Evolutionary conservation across 2,329 filamentous ascomycete species (phyloP), one percentile per base, ranked within the genome.

Genomic region (Fusarium sp.): DNA sequence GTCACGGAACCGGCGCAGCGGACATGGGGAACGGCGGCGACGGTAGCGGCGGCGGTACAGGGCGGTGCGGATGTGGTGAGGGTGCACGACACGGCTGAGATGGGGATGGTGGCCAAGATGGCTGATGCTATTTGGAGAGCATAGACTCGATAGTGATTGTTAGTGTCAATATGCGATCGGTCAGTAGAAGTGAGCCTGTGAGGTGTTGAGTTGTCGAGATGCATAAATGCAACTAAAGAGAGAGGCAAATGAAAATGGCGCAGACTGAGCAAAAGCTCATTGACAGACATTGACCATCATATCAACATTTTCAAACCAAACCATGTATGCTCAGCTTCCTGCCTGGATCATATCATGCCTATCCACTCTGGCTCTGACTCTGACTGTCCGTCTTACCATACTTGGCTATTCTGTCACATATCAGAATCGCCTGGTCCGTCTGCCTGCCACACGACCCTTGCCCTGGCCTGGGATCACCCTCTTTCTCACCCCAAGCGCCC

Each of bases 1-100:
- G 92, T 94, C 2, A 80, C 87, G 65, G 87, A 90, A 72, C 88
- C 94, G 1, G 86, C 84, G 65, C 88, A 94, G 73, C 87, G 95
- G 67, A 85, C 87, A 11, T 96, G 91, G 89, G 96, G 96, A 13
- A 98, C 96, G 4, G 94, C 94, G 13, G 94, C 93, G 13, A 93
- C 94, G 0, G 92, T 98, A 11, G 91, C 92, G 5, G 94, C 94
- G 9, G 93, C 94, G 47, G 87, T 99, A 30, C 89, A 91, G 66
- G 93, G 93, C 9, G 96, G 96, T 4, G 94, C 94, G 25, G 94
- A 98, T 83, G 90, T 99, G 62, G 91, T 98, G 47, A 86, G 96
- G 54, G 94, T 99, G 44, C 96, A 99, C 81, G 95, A 98, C 82
- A 92, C 94, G 16, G 81, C 84, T 59, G 92, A 96, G 83, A 98